Evolutionary conservation across 805 yeast species (phyloP).

Genomic region (Candida peoriensis): DNA sequence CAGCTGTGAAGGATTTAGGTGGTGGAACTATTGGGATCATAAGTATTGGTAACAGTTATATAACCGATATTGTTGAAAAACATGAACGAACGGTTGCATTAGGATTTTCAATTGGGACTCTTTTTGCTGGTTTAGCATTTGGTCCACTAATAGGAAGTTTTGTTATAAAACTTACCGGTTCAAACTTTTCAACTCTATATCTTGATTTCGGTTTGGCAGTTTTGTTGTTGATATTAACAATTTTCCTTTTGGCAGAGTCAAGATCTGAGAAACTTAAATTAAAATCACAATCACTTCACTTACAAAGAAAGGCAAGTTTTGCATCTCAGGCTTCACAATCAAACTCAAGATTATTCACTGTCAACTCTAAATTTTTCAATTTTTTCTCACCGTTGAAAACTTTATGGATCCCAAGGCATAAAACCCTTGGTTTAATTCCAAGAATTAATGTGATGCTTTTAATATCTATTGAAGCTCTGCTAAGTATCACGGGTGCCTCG

Average conservation of each 20-base stretch:
- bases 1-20: slow-evolving; percentile 43
- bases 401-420: slow-evolving; percentile 45
- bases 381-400: slow-evolving; percentile 43
- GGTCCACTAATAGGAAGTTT: slow-evolving; percentile 62
- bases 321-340: slow-evolving; percentile 23
- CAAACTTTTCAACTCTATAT: slow-evolving; percentile 28
- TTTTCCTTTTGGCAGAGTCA: slow-evolving; percentile 54
- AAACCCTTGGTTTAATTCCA: slow-evolving; percentile 27
- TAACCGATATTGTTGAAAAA: slow-evolving; percentile 68
- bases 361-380: slow-evolving; percentile 11
- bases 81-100: slow-evolving; percentile 51
- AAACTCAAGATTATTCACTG: slow-evolving; percentile 4
- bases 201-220: slow-evolving; percentile 25
- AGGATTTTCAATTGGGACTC: slow-evolving; percentile 53
- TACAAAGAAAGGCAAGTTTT: slow-evolving; percentile 26
- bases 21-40: slow-evolving; percentile 59
- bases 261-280: slow-evolving; percentile 51
- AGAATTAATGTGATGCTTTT: slow-evolving; percentile 45
- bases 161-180: slow-evolving; percentile 24
- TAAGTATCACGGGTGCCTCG: slow-evolving; percentile 36
- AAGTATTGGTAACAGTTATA: slow-evolving; percentile 61
- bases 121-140: slow-evolving; percentile 54
- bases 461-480: slow-evolving; percentile 41
- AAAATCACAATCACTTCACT: slow-evolving; percentile 42
- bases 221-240: slow-evolving; percentile 29